These are phyloP conservation scores for Kickxella alabastrina DNA, from an alignment of 192 early-diverging fungal species.

Conservation along the genomic window DNA sequence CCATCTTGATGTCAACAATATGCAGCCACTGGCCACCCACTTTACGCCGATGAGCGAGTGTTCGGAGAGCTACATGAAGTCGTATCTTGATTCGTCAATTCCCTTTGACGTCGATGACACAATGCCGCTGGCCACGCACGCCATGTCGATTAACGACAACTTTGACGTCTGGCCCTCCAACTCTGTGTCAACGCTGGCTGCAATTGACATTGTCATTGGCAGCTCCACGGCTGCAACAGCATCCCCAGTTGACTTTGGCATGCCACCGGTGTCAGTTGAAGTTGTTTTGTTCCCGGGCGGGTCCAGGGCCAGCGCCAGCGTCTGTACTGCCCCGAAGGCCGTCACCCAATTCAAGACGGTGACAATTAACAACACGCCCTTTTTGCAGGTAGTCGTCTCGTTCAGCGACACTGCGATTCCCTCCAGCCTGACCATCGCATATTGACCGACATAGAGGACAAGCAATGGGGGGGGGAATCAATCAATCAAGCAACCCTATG, in stretches of 20 bases:
- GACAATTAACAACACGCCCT: constrained; percentile 24
- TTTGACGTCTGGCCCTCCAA: constrained; percentile 43
- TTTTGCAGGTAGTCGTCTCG: constrained; percentile 34
- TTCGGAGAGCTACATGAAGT: constrained; percentile 19
- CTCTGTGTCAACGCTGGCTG: constrained; percentile 13
- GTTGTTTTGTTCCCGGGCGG: too few species aligned
- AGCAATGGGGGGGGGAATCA: too few species aligned
- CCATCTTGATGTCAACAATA: neutral
- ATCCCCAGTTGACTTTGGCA: too few species aligned
- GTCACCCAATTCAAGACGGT: constrained; percentile 28
- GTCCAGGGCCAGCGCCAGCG: neutral
- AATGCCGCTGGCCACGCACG: constrained; percentile 22
- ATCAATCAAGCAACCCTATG: too few species aligned
- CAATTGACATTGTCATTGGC: constrained; percentile 9
- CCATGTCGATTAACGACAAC: constrained; percentile 11
- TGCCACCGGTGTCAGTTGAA: too few species aligned
- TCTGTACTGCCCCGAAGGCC: neutral
- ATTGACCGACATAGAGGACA: constrained; percentile 1
- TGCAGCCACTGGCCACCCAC: neutral
- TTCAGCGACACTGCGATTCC: constrained; percentile 41
- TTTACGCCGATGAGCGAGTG: constrained; percentile 9
- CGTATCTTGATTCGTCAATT: constrained; percentile 10
- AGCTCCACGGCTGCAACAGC: constrained; percentile 4
- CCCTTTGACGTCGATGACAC: constrained; percentile 29
- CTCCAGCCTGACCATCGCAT: constrained; percentile 29